Evolutionary conservation across 1,284 basidiomycete species (phyloP).

Genomic region (Tilletia walkeri): DNA sequence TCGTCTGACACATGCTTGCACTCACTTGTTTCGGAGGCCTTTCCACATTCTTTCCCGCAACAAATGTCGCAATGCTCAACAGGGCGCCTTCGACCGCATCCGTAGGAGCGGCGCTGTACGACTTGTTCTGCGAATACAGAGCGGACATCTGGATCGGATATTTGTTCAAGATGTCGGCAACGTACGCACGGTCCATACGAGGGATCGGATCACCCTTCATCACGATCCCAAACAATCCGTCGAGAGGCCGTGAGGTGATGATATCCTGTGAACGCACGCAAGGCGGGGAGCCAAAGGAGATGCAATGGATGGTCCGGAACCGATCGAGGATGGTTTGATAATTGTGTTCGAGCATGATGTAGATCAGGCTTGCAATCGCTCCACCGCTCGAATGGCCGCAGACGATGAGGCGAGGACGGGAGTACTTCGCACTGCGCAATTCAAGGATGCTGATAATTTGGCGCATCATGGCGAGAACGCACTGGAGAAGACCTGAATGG

Average conservation of each 20-base stretch:
- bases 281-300: conserved; percentile 3
- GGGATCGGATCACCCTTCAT: conserved; percentile 17
- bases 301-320: conserved; percentile 14
- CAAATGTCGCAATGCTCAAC: conserved; percentile 1
- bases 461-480: neutral
- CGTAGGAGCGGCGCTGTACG: no score
- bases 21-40: neutral
- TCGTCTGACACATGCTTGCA: no score
- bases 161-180: neutral
- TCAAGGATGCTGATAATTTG: neutral
- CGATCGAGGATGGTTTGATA: conserved; percentile 14
- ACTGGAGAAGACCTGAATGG: conserved; percentile 6
- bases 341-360: conserved; percentile 15
- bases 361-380: conserved; percentile 15
- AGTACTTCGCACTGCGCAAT: neutral
- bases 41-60: neutral
- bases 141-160: conserved; percentile 2
- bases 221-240: conserved; percentile 7
- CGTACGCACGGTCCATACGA: conserved; percentile 11
- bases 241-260: neutral
- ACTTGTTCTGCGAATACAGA: neutral
- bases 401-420: neutral
- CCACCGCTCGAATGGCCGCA: conserved; percentile 13
- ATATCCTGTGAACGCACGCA: conserved; percentile 5
- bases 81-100: neutral